These are phyloP conservation scores for Globisporangium sylvaticum DNA, from an alignment of 352 stramenopile genomes.

Conservation along the genomic window DNA sequence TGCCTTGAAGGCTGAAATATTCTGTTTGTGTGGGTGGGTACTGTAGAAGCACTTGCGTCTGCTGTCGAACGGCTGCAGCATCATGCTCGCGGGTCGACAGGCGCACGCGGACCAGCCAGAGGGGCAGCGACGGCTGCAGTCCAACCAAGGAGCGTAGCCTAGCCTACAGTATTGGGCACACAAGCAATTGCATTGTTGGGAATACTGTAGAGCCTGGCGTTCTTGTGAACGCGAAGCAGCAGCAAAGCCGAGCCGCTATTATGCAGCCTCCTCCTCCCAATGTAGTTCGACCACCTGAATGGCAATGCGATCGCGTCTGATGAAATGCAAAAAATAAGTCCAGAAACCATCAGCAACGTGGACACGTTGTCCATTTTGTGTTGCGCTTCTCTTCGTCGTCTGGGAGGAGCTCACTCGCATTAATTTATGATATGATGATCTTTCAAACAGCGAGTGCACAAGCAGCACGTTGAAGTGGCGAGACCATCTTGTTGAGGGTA, in stretches of 20 bases:
- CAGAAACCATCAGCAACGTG: conserved; percentile 16
- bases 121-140: not conserved
- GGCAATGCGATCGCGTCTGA: not conserved
- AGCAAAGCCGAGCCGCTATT: not conserved
- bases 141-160: conserved; percentile 1
- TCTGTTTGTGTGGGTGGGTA: not conserved
- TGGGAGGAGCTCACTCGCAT: not conserved
- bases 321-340: conserved; percentile 12
- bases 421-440: too few relatives aligned
- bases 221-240: too few relatives aligned
- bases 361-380: not conserved
- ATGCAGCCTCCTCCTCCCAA: too few relatives aligned
- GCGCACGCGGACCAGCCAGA: not conserved
- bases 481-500: too few relatives aligned
- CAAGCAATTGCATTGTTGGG: not conserved
- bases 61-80: conserved; percentile 73
- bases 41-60: conserved; percentile 52
- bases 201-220: not conserved
- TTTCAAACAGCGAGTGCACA: too few relatives aligned
- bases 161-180: not conserved
- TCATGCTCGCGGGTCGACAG: conserved; percentile 39
- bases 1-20: not conserved
- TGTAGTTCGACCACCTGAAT: conserved; percentile 10
- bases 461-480: not conserved
- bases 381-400: not conserved